phyloP scores from a whole-genome alignment of 352 stramenopile genomes.

The Globisporangium alternatum region DNA sequence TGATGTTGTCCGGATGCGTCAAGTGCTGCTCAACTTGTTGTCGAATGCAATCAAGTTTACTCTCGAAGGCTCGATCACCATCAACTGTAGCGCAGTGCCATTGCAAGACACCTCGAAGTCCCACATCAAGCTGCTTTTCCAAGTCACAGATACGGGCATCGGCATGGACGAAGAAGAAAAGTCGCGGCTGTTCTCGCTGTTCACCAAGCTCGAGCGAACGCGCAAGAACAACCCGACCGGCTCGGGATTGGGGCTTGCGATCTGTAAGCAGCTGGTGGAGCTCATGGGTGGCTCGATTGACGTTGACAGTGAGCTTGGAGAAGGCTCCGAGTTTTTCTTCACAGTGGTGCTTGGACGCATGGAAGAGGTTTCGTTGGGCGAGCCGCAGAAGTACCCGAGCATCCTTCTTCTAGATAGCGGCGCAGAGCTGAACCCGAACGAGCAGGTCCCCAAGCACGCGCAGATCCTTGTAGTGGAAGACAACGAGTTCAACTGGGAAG shows the following conservation, averaged over 20 bases:
- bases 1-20: conserved; percentile 60
- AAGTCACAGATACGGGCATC: conserved; percentile 70
- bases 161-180: conserved; percentile 69
- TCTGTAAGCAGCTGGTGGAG: conserved; percentile 74
- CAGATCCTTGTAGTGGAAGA: conserved; percentile 85
- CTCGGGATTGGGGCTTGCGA: conserved; percentile 61
- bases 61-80: conserved; percentile 62
- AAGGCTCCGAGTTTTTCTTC: conserved; percentile 71
- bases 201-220: conserved; percentile 64
- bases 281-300: conserved; percentile 72
- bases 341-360: conserved; percentile 49
- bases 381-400: conserved; percentile 39
- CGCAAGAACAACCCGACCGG: conserved; percentile 69
- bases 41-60: conserved; percentile 84
- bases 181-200: conserved; percentile 57
- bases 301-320: conserved; percentile 60
- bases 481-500: conserved; percentile 91
- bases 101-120: conserved; percentile 48
- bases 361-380: conserved; percentile 43
- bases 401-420: conserved; percentile 26
- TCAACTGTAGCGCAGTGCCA: conserved; percentile 57
- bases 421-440: conserved; percentile 16
- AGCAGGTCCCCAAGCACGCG: conserved; percentile 56
- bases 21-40: conserved; percentile 72
- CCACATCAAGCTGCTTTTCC: conserved; percentile 62